These are phyloP conservation scores for Senna tora DNA, from an alignment of 306 rosid genomes.

Conservation along the genomic window DNA sequence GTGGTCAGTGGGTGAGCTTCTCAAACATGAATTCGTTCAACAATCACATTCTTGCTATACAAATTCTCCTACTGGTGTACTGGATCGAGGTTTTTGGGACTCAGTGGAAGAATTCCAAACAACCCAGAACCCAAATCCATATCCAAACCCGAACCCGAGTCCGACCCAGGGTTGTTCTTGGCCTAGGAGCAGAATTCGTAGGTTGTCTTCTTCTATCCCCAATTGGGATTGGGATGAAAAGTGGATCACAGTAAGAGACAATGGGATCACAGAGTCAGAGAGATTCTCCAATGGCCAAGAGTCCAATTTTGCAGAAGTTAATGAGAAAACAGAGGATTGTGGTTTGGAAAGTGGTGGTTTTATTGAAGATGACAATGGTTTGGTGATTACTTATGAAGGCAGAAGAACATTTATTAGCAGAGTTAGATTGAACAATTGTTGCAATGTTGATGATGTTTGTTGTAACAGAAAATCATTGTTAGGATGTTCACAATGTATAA, in stretches of 20 bases:
- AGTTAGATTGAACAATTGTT: slow-evolving; percentile 23
- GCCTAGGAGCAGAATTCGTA: slow-evolving; percentile 51
- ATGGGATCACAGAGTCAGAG: slow-evolving; percentile 21
- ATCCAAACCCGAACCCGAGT: background rate
- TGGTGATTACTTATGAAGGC: slow-evolving; percentile 24
- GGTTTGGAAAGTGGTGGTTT: slow-evolving; percentile 24
- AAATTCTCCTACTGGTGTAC: slow-evolving; percentile 66
- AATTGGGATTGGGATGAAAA: slow-evolving; percentile 55
- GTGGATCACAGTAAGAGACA: slow-evolving; percentile 77
- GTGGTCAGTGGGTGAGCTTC: slow-evolving; percentile 73
- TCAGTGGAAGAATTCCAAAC: slow-evolving; percentile 36
- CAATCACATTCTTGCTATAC: slow-evolving; percentile 23
- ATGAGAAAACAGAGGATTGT: slow-evolving; percentile 12
- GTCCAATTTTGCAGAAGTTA: background rate
- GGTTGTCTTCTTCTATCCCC: slow-evolving; percentile 39
- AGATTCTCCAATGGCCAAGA: slow-evolving; percentile 17
- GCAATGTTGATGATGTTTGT: slow-evolving; percentile 30
- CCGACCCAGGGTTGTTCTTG: slow-evolving; percentile 34
- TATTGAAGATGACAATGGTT: background rate
- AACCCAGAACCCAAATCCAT: slow-evolving; percentile 16
- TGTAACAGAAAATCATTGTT: slow-evolving; percentile 7
- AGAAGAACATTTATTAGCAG: background rate
- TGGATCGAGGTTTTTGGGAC: slow-evolving; percentile 63
- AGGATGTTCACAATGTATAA: slow-evolving; percentile 18
- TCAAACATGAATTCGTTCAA: slow-evolving; percentile 61